Evolutionary conservation across 169 alveolate species (phyloP).

Genomic region (Cryptosporidium andersoni): DNA sequence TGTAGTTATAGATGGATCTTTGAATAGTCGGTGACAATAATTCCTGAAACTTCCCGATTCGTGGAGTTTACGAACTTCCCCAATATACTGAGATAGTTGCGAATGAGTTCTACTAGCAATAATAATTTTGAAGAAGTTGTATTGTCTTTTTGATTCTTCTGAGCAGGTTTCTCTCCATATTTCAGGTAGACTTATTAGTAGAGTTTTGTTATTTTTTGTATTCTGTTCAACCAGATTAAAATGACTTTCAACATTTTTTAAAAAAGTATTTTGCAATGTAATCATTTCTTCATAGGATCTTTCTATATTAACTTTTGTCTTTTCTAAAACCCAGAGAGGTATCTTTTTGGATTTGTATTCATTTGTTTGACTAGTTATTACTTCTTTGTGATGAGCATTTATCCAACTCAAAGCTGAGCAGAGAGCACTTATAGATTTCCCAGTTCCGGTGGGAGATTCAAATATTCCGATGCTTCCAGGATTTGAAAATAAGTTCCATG

Average conservation of each 20-base stretch:
- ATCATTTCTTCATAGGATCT: too few relatives aligned
- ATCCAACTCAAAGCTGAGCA: slow-evolving; percentile 82
- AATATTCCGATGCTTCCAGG: slow-evolving; percentile 77
- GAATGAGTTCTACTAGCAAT: slow-evolving; percentile 78
- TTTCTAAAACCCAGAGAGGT: slow-evolving; percentile 34
- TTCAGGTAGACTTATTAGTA: not conserved
- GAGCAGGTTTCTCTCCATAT: not conserved
- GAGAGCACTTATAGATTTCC: slow-evolving; percentile 80
- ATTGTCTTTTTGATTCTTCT: not conserved
- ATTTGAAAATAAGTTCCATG: slow-evolving; percentile 14
- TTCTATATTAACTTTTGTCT: too few relatives aligned
- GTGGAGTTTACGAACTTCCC: slow-evolving; percentile 74
- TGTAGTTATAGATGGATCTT: slow-evolving; percentile 6
- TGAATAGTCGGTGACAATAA: not conserved
- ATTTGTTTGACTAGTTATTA: not conserved
- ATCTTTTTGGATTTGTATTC: not conserved
- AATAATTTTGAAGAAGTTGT: slow-evolving; percentile 66
- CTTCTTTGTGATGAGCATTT: not conserved
- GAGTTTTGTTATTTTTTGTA: not conserved
- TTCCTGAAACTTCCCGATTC: too few relatives aligned
- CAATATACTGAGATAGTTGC: slow-evolving; percentile 74
- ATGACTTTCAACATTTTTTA: not conserved
- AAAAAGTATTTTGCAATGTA: too few relatives aligned
- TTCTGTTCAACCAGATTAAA: not conserved
- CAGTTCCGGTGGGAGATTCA: slow-evolving; percentile 89